These are phyloP conservation scores for Penicillium odoratum DNA, from an alignment of 495 filamentous ascomycete species.

Conservation along the genomic window DNA sequence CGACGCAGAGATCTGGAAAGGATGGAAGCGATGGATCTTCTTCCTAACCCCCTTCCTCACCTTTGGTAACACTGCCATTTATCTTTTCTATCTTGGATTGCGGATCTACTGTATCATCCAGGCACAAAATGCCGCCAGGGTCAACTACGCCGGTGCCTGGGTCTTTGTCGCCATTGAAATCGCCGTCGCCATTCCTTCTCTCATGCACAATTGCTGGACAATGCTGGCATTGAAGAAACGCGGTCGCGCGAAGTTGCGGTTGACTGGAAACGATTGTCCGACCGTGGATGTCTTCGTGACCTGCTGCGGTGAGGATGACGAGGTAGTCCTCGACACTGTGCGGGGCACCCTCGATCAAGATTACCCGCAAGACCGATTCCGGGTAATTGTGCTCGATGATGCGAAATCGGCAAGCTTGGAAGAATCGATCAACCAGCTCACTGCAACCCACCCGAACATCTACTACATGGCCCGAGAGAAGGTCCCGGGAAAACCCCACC, in stretches of 20 bases:
- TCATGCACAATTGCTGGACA: conserved; percentile 45
- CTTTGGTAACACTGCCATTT: conserved; percentile 36
- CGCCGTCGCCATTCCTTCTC: conserved; percentile 37
- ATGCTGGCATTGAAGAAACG: conserved; percentile 43
- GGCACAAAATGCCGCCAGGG: conserved; percentile 30
- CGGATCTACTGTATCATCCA: conserved; percentile 41
- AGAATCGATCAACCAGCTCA: conserved; percentile 27
- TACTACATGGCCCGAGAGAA: conserved; percentile 51
- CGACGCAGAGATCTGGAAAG: conserved; percentile 43
- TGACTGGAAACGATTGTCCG: conserved; percentile 45
- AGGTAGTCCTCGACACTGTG: conserved; percentile 54
- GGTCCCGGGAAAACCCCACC: conserved; percentile 45
- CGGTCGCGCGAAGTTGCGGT: conserved; percentile 38
- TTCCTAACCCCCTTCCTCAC: conserved; percentile 37
- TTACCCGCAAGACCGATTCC: conserved; percentile 49
- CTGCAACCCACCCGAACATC: conserved; percentile 37
- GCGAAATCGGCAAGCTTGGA: conserved; percentile 37
- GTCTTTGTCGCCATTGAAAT: conserved; percentile 44
- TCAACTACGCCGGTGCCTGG: conserved; percentile 37
- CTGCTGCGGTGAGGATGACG: conserved; percentile 52
- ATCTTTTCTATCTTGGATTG: conserved; percentile 41
- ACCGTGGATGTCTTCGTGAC: conserved; percentile 54
- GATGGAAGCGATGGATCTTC: conserved; percentile 42
- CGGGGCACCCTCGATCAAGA: conserved; percentile 48
- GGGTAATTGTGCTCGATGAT: conserved; percentile 56